These are phyloP conservation scores for Dryas drummondii DNA, from an alignment of 306 rosid species.

Conservation along the genomic window DNA sequence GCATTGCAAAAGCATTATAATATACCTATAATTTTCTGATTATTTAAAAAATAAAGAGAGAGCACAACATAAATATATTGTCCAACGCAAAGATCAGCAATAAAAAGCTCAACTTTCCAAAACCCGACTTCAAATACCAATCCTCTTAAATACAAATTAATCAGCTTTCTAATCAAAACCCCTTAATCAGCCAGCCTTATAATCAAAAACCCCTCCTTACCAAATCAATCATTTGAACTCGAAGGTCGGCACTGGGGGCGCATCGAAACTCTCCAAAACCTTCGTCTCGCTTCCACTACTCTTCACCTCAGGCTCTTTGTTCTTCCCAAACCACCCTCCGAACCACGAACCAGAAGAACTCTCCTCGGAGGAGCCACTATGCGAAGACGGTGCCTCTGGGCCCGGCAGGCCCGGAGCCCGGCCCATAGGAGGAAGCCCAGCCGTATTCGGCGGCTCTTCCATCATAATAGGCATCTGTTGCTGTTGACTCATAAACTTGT, in stretches of 20 bases:
- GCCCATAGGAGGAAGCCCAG: conserved; percentile 31
- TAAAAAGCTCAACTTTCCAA: not conserved
- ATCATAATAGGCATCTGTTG: conserved; percentile 56
- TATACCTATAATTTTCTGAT: not conserved
- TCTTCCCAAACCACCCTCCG: conserved; percentile 44
- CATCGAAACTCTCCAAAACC: conserved; percentile 90
- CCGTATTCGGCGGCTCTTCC: conserved; percentile 52
- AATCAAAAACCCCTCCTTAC: not conserved
- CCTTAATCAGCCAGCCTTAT: not conserved
- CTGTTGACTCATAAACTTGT: conserved; percentile 58
- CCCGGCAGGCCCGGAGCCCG: conserved; percentile 19
- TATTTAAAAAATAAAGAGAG: not conserved
- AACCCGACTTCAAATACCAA: conserved; percentile 9
- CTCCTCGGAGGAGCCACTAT: conserved; percentile 18
- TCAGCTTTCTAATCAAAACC: conserved; percentile 7
- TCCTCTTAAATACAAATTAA: conserved; percentile 8
- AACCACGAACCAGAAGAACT: conserved; percentile 48
- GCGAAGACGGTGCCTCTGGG: conserved; percentile 18
- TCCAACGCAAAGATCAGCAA: conserved; percentile 7
- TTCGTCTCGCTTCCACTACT: conserved; percentile 76
- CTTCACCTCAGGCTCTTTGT: conserved; percentile 38
- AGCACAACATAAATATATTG: conserved; percentile 1
- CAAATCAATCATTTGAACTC: conserved; percentile 61
- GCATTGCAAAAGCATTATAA: not conserved
- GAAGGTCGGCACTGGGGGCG: conserved; percentile 82